phyloP scores from a whole-genome alignment of 176 grass and related monocot species.

The Ananas comosus region DNA sequence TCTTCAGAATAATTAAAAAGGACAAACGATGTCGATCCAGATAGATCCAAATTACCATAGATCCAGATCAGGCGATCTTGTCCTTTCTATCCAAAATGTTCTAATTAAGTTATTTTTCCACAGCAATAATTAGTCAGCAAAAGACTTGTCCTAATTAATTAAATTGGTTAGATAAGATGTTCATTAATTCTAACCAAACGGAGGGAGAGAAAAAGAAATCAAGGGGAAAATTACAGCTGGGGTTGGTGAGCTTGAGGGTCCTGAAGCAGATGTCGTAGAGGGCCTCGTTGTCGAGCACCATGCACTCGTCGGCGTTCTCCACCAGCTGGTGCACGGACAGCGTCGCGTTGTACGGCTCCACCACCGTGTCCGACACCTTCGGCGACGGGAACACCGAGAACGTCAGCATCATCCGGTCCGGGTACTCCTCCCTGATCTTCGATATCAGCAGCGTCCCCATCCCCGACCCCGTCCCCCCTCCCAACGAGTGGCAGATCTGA shows the following conservation, averaged over 20 bases:
- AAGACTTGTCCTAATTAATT: too few relatives aligned
- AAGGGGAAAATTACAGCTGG: slow-evolving; percentile 34
- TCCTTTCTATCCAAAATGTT: too few relatives aligned
- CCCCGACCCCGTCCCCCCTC: slow-evolving; percentile 63
- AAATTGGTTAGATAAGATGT: too few relatives aligned
- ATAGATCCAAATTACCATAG: too few relatives aligned
- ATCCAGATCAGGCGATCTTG: too few relatives aligned
- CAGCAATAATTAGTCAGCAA: too few relatives aligned
- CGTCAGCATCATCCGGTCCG: slow-evolving; percentile 78
- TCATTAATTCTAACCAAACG: background rate
- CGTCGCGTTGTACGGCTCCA: slow-evolving; percentile 76
- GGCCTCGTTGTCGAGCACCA: slow-evolving; percentile 82
- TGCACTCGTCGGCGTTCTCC: slow-evolving; percentile 81
- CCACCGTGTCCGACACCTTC: slow-evolving; percentile 81
- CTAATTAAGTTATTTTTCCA: too few relatives aligned
- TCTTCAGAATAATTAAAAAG: too few relatives aligned
- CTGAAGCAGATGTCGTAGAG: slow-evolving; percentile 83
- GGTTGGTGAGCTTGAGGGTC: slow-evolving; percentile 76
- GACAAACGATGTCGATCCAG: too few relatives aligned
- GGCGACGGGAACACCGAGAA: slow-evolving; percentile 87
- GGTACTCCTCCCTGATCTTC: slow-evolving; percentile 84
- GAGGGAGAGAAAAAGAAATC: background rate
- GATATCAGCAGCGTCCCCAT: slow-evolving; percentile 79
- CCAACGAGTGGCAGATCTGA: slow-evolving; percentile 72
- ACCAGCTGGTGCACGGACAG: slow-evolving; percentile 81